Evolutionary conservation across 2,329 filamentous ascomycete genomes (phyloP).

Genomic region (Fusarium virguliforme): DNA sequence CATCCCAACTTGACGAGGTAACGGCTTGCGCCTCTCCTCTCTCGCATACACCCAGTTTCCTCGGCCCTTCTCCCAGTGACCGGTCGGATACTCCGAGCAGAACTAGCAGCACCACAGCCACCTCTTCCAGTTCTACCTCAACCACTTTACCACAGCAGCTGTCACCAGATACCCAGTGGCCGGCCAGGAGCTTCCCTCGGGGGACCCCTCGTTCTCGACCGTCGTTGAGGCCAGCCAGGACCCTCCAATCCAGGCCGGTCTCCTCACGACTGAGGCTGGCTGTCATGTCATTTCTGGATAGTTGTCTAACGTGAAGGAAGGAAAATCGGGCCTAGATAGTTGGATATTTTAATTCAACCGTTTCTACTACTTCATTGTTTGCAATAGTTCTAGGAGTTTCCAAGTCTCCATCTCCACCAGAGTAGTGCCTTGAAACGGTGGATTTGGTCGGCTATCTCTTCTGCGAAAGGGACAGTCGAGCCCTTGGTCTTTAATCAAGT

Average conservation of each 20-base stretch:
- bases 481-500: conserved; percentile 2
- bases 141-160: not conserved
- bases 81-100: not conserved
- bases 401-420: not conserved
- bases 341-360: not conserved
- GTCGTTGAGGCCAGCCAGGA: too few species aligned
- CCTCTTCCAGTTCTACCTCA: not conserved
- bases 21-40: not conserved
- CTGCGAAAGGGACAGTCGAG: not conserved
- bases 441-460: not conserved
- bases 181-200: not conserved
- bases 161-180: not conserved
- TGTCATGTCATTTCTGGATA: not conserved
- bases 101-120: not conserved
- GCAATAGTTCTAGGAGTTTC: not conserved
- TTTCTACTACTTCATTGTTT: not conserved
- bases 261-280: not conserved
- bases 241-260: not conserved
- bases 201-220: not conserved
- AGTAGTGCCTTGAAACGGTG: not conserved
- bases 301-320: not conserved
- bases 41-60: not conserved
- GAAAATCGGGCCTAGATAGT: not conserved
- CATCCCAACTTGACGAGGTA: not conserved
- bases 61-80: not conserved